These are phyloP conservation scores for Suillus tomentosus DNA, from an alignment of 768 basidiomycete genomes.

Conservation along the genomic window DNA sequence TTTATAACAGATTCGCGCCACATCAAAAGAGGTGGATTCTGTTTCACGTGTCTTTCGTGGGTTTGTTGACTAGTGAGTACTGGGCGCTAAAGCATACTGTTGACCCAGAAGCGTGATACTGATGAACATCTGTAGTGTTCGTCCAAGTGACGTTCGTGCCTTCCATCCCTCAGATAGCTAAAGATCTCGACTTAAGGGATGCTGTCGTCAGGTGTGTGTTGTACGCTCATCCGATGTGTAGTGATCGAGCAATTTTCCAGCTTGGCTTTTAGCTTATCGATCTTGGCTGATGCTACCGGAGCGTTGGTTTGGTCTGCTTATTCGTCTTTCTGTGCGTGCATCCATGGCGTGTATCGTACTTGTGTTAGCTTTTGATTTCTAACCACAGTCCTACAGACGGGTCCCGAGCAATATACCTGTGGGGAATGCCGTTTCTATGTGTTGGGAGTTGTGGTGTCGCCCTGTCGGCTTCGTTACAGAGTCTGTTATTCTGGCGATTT, in stretches of 20 bases:
- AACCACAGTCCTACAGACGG: conserved; percentile 48
- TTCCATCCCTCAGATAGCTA: conserved; percentile 71
- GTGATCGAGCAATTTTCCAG: conserved; percentile 20
- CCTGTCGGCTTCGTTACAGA: no score
- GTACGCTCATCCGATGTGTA: neutral
- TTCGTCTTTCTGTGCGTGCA: conserved; percentile 44
- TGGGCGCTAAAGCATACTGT: neutral
- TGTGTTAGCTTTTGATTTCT: neutral
- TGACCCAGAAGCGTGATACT: neutral
- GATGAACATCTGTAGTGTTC: conserved; percentile 49
- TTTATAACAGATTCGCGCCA: no score
- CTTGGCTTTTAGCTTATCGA: conserved; percentile 50
- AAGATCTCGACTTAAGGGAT: conserved; percentile 59
- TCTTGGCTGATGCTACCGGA: conserved; percentile 44
- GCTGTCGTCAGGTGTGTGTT: conserved; percentile 53
- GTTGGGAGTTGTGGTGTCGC: no score
- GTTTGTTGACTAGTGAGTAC: conserved; percentile 60
- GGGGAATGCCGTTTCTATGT: no score
- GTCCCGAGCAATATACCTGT: conserved; percentile 51
- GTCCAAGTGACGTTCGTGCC: conserved; percentile 72
- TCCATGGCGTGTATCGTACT: neutral
- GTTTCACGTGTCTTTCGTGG: conserved; percentile 58
- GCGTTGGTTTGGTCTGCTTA: conserved; percentile 50
- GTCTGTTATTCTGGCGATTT: no score
- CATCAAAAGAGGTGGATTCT: conserved; percentile 42